phyloP scores from a whole-genome alignment of 129 eudicot species.

The Helianthus tuberosus region DNA sequence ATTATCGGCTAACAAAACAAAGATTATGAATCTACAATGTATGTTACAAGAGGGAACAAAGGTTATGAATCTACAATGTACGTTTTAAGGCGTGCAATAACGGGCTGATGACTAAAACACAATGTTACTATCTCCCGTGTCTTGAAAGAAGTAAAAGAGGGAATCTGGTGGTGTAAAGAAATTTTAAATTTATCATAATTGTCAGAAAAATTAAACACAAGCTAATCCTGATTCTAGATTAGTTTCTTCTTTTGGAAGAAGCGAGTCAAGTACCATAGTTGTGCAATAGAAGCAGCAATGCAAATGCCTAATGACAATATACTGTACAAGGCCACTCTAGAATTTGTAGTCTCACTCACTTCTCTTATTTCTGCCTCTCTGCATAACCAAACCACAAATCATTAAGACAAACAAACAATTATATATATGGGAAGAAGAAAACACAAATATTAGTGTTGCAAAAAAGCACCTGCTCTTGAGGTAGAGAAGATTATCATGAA shows the following conservation, averaged over 20 bases:
- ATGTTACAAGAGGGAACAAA: not conserved
- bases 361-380: constrained; percentile 82
- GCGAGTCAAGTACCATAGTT: constrained; percentile 69
- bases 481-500: constrained; percentile 75
- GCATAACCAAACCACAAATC: constrained; percentile 28
- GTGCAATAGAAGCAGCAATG: constrained; percentile 59
- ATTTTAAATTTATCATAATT: constrained; percentile 11
- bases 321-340: constrained; percentile 87
- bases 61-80: not conserved
- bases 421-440: not conserved
- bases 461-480: constrained; percentile 63
- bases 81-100: not conserved
- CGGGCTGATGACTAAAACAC: not conserved
- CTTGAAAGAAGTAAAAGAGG: constrained; percentile 21
- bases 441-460: not conserved
- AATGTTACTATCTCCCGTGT: not conserved
- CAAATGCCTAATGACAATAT: constrained; percentile 77
- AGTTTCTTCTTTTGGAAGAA: constrained; percentile 96
- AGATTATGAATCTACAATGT: not conserved
- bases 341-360: constrained; percentile 73
- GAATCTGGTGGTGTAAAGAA: constrained; percentile 20
- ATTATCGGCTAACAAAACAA: not conserved
- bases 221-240: constrained; percentile 53
- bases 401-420: not conserved
- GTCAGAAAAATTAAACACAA: constrained; percentile 3